Evolutionary conservation across 2,329 filamentous ascomycete genomes (phyloP).

Genomic region (Penicillium sp.): DNA sequence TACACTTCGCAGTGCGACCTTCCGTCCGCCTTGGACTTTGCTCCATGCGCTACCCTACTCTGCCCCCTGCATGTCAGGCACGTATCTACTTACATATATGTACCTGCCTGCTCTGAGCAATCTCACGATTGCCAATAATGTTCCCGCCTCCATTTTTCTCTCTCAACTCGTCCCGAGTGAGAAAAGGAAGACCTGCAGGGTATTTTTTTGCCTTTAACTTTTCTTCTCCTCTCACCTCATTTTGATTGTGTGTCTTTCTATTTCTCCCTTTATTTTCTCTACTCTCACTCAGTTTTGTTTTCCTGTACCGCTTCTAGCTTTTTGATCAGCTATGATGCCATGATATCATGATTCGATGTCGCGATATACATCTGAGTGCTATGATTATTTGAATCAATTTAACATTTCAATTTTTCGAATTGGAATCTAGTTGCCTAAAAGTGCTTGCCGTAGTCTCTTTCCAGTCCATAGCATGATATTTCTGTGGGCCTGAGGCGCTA

Average conservation of each 20-base stretch:
- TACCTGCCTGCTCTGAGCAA: slow-evolving; percentile 7
- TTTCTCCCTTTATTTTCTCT: background rate
- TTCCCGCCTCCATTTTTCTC: slow-evolving; percentile 17
- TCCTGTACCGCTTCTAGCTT: background rate
- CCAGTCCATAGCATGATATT: background rate
- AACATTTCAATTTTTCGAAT: background rate
- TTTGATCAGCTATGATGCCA: slow-evolving; percentile 18
- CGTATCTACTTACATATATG: background rate
- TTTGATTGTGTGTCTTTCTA: background rate
- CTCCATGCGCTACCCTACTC: slow-evolving; percentile 12
- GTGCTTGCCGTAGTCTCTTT: background rate
- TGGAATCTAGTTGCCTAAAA: background rate
- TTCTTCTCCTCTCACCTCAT: slow-evolving; percentile 7
- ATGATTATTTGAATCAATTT: slow-evolving; percentile 14
- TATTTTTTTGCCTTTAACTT: slow-evolving; percentile 9
- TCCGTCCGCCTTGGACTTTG: slow-evolving; percentile 6
- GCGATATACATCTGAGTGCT: slow-evolving; percentile 16
- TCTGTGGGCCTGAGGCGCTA: too few species aligned
- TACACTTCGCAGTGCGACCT: slow-evolving; percentile 15
- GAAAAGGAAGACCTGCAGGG: slow-evolving; percentile 2
- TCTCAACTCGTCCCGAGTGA: slow-evolving; percentile 7
- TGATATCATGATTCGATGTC: slow-evolving; percentile 16
- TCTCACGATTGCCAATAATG: slow-evolving; percentile 19
- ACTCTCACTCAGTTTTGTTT: background rate
- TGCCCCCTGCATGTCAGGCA: slow-evolving; percentile 12